Conservation (phyloP, 768 basidiomycete genomes). For the Lactifluus rugatus region DNA sequence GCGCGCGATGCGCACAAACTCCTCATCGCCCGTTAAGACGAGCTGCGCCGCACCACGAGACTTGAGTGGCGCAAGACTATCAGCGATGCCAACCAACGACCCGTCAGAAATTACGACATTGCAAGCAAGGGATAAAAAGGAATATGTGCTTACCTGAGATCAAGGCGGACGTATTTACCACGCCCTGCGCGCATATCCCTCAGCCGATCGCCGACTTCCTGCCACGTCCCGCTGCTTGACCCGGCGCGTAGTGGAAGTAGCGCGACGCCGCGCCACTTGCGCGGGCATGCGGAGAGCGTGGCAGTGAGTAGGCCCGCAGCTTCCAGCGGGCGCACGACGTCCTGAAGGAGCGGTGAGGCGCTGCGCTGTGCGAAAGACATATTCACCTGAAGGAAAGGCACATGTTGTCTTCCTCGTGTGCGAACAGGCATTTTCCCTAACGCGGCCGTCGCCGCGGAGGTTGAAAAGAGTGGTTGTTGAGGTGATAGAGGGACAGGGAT, state of each 20-base stretch:
- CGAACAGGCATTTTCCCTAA: background rate
- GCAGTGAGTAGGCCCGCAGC: conserved; percentile 38
- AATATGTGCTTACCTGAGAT: conserved; percentile 21
- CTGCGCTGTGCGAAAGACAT: conserved; percentile 4
- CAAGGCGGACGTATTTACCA: conserved; percentile 22
- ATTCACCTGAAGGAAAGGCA: conserved; percentile 21
- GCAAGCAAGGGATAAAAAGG: background rate
- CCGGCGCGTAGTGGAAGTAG: conserved; percentile 33
- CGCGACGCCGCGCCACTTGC: conserved; percentile 44
- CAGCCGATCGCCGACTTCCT: conserved; percentile 22
- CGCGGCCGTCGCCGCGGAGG: background rate
- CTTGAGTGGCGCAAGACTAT: conserved; percentile 37
- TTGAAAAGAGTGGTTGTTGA: background rate
- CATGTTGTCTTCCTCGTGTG: conserved; percentile 16
- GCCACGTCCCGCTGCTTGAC: conserved; percentile 22
- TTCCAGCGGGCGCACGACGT: conserved; percentile 35
- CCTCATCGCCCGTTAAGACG: conserved; percentile 44
- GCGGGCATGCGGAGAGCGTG: conserved; percentile 25
- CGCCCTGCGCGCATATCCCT: conserved; percentile 21
- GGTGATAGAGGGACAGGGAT: conserved; percentile 32
- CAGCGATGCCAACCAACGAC: background rate
- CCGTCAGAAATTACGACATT: background rate
- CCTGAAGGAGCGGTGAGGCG: conserved; percentile 27
- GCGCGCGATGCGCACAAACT: conserved; percentile 37
- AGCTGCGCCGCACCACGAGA: conserved; percentile 46